phyloP scores from a whole-genome alignment of 192 early-diverging fungal species.

The Lobosporangium transversale region DNA sequence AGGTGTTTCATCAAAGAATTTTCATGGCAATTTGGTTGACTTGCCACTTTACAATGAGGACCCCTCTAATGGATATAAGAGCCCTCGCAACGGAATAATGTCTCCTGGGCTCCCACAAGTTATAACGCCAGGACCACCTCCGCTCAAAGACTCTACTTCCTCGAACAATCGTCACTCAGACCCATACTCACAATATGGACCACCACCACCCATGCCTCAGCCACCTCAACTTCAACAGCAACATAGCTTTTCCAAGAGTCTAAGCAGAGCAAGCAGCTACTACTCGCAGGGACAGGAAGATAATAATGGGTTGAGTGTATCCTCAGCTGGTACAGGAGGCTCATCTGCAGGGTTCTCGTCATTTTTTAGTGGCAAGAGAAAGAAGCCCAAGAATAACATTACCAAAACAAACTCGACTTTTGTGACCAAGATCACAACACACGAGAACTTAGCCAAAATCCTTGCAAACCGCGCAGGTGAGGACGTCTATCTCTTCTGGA shows the following conservation, averaged over 20 bases:
- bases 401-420: slow-evolving; percentile 80
- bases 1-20: slow-evolving; percentile 16
- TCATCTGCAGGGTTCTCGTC: slow-evolving; percentile 45
- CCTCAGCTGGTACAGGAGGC: slow-evolving; percentile 7
- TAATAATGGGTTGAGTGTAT: not conserved
- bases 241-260: slow-evolving; percentile 11
- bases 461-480: slow-evolving; percentile 64
- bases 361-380: slow-evolving; percentile 41
- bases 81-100: slow-evolving; percentile 20
- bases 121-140: slow-evolving; percentile 21
- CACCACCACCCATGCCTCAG: slow-evolving; percentile 28
- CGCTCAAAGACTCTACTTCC: slow-evolving; percentile 33
- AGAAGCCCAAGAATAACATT: slow-evolving; percentile 72
- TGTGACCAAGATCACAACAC: slow-evolving; percentile 74
- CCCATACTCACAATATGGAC: slow-evolving; percentile 39
- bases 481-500: slow-evolving; percentile 79
- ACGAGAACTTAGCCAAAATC: slow-evolving; percentile 75
- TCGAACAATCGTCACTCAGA: slow-evolving; percentile 17
- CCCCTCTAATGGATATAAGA: slow-evolving; percentile 6
- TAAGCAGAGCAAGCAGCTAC: slow-evolving; percentile 28
- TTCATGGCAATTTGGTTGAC: slow-evolving; percentile 45
- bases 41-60: slow-evolving; percentile 31
- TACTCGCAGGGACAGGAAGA: slow-evolving; percentile 38
- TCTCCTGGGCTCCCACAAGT: slow-evolving; percentile 21
- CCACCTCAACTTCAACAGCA: slow-evolving; percentile 13